These are phyloP conservation scores for Fusarium sp. DNA, from an alignment of 2,329 filamentous ascomycete species.

Conservation along the genomic window DNA sequence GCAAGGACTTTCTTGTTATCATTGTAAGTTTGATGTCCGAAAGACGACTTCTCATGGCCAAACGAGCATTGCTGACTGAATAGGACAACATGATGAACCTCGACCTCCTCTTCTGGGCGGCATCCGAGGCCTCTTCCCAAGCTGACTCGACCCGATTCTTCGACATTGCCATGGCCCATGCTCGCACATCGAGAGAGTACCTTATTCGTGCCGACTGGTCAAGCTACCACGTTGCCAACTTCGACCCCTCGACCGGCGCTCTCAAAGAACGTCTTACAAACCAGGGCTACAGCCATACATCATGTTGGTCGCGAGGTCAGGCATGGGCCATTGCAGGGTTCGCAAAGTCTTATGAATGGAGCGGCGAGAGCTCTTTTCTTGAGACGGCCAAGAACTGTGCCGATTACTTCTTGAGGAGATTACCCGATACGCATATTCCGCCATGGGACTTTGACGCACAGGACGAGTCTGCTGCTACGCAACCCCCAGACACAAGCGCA, in stretches of 20 bases:
- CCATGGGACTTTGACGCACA: constrained; percentile 57
- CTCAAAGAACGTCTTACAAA: constrained; percentile 57
- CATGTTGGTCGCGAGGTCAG: constrained; percentile 60
- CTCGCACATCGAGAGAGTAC: constrained; percentile 50
- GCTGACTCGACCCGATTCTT: constrained; percentile 30
- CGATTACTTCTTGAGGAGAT: constrained; percentile 54
- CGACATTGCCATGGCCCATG: constrained; percentile 52
- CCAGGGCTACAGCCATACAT: constrained; percentile 56
- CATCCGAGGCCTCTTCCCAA: constrained; percentile 24
- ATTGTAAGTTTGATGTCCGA: constrained; percentile 45
- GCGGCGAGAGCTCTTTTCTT: constrained; percentile 53
- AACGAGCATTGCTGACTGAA: neutral
- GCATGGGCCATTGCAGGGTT: constrained; percentile 62
- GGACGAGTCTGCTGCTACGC: neutral
- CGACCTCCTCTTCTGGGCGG: constrained; percentile 55
- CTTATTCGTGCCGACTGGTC: constrained; percentile 54
- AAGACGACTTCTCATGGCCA: rapidly evolving
- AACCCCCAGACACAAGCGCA: constrained; percentile 52
- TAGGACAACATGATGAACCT: constrained; percentile 56
- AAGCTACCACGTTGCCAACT: constrained; percentile 58
- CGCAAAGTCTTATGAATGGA: constrained; percentile 59
- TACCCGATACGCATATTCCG: constrained; percentile 45
- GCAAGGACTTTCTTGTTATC: constrained; percentile 53
- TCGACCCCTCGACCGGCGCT: constrained; percentile 53
- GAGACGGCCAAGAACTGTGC: constrained; percentile 55